Conservation (phyloP, 176 grass and related monocot genomes). For the Typha latifolia region DNA sequence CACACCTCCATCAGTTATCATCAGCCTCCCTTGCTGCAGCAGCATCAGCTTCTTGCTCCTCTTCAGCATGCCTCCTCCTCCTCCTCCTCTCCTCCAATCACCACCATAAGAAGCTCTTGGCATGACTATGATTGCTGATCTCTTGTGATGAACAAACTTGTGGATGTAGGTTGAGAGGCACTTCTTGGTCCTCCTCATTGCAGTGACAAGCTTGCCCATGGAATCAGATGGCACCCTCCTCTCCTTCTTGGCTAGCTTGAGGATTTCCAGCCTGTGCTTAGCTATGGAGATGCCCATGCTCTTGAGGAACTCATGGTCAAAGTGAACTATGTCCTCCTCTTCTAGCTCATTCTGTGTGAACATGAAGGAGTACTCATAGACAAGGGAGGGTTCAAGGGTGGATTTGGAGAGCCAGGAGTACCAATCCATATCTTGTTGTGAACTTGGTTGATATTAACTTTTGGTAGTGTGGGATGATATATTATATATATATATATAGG, state of each 20-base stretch:
- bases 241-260: conserved; percentile 39
- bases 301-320: conserved; percentile 87
- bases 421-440: conserved; percentile 56
- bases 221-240: background rate
- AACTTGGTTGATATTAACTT: background rate
- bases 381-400: conserved; percentile 38
- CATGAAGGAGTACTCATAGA: conserved; percentile 48
- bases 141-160: background rate
- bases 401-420: conserved; percentile 66
- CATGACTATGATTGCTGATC: conserved; percentile 25
- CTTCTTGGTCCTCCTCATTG: conserved; percentile 18
- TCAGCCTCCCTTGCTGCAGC: conserved; percentile 19
- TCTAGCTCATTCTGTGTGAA: conserved; percentile 69
- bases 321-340: conserved; percentile 47
- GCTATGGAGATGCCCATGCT: conserved; percentile 87
- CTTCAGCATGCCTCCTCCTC: conserved; percentile 22
- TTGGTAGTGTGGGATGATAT: background rate
- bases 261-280: conserved; percentile 76
- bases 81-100: conserved; percentile 27
- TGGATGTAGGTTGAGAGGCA: conserved; percentile 37
- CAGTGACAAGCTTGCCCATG: background rate
- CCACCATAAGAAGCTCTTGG: conserved; percentile 3
- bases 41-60: conserved; percentile 33
- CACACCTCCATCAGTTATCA: conserved; percentile 37
- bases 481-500: background rate